A percentile compares a stretch with the other conserved stretches of the same genome.
These are phyloP conservation scores for Termitomyces sp. DNA, from an alignment of 768 basidiomycete species.

Conservation along the genomic window DNA sequence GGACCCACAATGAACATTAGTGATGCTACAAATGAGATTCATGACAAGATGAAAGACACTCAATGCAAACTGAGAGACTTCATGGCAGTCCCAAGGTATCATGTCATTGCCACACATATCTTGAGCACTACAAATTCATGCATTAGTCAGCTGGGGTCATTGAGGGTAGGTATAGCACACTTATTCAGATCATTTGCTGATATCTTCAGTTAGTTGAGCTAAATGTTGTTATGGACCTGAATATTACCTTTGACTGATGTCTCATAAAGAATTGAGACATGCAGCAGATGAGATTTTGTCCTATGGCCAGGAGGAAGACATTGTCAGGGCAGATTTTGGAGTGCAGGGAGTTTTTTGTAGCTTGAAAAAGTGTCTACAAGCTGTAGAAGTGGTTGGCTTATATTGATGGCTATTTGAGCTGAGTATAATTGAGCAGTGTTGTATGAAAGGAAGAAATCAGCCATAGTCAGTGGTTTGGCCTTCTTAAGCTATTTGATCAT, in stretches of 20 bases:
- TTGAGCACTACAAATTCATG: slow-evolving; percentile 20
- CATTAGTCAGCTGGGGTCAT: slow-evolving; percentile 28
- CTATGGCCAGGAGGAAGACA: slow-evolving; percentile 19
- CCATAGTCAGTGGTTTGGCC: not conserved
- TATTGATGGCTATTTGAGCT: not conserved
- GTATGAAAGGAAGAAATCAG: not conserved
- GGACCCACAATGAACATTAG: slow-evolving; percentile 26
- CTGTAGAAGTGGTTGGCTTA: not conserved
- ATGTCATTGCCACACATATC: slow-evolving; percentile 15
- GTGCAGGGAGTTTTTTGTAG: not conserved
- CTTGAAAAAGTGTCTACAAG: not conserved
- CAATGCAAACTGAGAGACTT: slow-evolving; percentile 18
- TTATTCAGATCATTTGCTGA: slow-evolving; percentile 8
- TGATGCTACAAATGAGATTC: slow-evolving; percentile 32
- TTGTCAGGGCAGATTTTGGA: slow-evolving; percentile 20
- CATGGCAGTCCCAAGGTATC: slow-evolving; percentile 20
- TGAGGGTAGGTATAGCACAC: slow-evolving; percentile 21
- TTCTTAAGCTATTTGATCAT: not conserved
- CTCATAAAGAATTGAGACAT: slow-evolving; percentile 13
- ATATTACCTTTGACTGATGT: slow-evolving; percentile 22
- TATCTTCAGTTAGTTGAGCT: not conserved
- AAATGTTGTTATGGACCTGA: slow-evolving; percentile 23
- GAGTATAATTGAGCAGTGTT: not conserved
- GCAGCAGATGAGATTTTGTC: slow-evolving; percentile 23
- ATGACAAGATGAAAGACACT: slow-evolving; percentile 32